A percentile compares a stretch with the other conserved stretches of the same genome.
Evolutionary conservation across 768 basidiomycete species (phyloP).

Genomic region (Suillus subalutaceus): DNA sequence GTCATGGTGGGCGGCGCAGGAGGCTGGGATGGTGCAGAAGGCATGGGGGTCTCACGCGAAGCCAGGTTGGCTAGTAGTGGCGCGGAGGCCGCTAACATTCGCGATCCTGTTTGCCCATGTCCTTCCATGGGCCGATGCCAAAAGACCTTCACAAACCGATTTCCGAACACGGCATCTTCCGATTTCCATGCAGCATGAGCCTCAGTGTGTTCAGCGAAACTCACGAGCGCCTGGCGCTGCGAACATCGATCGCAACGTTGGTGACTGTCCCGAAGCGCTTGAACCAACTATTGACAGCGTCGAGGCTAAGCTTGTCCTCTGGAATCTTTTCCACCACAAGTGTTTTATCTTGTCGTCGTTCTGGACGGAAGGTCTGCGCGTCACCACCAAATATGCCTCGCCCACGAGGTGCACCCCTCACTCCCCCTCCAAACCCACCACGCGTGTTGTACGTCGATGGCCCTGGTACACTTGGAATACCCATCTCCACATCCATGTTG

Average conservation of each 20-base stretch:
- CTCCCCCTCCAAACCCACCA: constrained; percentile 37
- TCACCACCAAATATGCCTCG: constrained; percentile 67
- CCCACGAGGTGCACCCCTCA: constrained; percentile 49
- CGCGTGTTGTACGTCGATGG: constrained; percentile 21
- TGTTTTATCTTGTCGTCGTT: constrained; percentile 73
- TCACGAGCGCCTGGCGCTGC: constrained; percentile 78
- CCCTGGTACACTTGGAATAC: constrained; percentile 32
- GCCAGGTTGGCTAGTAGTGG: constrained; percentile 69
- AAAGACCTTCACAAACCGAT: constrained; percentile 93
- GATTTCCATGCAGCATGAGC: constrained; percentile 90
- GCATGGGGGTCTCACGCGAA: constrained; percentile 33
- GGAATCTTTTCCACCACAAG: constrained; percentile 96
- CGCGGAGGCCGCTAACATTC: constrained; percentile 82
- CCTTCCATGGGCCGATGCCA: constrained; percentile 96
- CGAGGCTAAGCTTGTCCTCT: constrained; percentile 75
- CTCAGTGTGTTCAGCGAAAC: constrained; percentile 80
- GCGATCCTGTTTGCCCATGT: constrained; percentile 76
- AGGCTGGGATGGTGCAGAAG: constrained; percentile 17
- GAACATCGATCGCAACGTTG: constrained; percentile 85
- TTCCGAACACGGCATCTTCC: constrained; percentile 93
- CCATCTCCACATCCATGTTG: constrained; percentile 40
- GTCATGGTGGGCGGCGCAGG: constrained; percentile 20
- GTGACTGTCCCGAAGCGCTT: constrained; percentile 91
- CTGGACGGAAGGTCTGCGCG: constrained; percentile 65
- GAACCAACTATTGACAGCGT: constrained; percentile 86